Conservation (phyloP, 176 grass and related monocot species). For the Elaeis guineensis region DNA sequence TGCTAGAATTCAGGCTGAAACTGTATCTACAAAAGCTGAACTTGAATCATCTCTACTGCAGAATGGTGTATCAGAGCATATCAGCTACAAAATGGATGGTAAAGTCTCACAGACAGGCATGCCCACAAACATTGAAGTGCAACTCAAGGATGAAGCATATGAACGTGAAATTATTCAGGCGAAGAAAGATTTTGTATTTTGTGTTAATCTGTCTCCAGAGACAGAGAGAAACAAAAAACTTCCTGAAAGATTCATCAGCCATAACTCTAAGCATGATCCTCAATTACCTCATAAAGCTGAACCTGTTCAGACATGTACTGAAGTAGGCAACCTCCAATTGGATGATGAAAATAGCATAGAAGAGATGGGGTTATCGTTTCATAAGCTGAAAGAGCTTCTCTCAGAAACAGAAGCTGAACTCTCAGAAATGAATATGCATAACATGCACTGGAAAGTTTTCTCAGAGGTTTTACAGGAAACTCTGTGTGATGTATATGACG, state of each 20-base stretch:
- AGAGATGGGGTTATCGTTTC: conserved; percentile 20
- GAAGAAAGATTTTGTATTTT: neutral
- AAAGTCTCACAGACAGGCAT: neutral
- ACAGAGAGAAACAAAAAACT: conserved; percentile 33
- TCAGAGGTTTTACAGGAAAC: conserved; percentile 61
- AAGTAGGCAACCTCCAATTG: conserved; percentile 7
- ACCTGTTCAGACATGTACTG: neutral
- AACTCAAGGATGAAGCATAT: conserved; percentile 6
- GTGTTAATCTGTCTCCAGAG: conserved; percentile 18
- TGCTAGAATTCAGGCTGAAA: conserved; percentile 13
- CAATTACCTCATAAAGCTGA: conserved; percentile 22
- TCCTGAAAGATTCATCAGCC: conserved; percentile 14
- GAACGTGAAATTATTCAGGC: neutral
- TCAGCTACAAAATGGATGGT: conserved; percentile 18
- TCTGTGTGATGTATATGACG: conserved; percentile 50
- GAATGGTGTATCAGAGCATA: conserved; percentile 19
- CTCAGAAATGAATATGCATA: conserved; percentile 42
- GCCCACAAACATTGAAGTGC: neutral
- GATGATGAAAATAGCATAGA: conserved; percentile 14
- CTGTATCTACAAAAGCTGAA: too few species aligned
- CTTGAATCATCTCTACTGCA: neutral
- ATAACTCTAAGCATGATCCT: conserved; percentile 6
- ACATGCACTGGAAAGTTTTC: conserved; percentile 67
- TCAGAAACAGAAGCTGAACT: conserved; percentile 48
- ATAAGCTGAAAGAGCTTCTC: conserved; percentile 17